phyloP scores from a whole-genome alignment of 2,329 filamentous ascomycete genomes.

The Xylariaceae sp. region DNA sequence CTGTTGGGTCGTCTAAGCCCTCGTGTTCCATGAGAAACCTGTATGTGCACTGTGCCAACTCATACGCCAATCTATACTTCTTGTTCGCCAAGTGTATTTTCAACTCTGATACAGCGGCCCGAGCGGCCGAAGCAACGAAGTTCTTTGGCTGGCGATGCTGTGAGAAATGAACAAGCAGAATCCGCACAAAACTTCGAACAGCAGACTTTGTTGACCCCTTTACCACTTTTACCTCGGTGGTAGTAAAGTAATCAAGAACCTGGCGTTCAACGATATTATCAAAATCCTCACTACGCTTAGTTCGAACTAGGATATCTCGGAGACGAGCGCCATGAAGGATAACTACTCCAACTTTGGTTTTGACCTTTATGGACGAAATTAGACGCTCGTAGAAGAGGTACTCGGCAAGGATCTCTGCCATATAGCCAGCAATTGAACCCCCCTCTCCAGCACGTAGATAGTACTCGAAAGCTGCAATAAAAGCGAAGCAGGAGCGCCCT shows the following conservation, averaged over 20 bases:
- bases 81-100: slow-evolving; percentile 13
- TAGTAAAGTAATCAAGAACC: slow-evolving; percentile 20
- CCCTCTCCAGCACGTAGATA: slow-evolving; percentile 11
- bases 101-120: slow-evolving; percentile 20
- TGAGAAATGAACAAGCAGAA: slow-evolving; percentile 22
- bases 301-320: slow-evolving; percentile 16
- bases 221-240: slow-evolving; percentile 14
- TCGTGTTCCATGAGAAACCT: slow-evolving; percentile 27
- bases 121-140: slow-evolving; percentile 24
- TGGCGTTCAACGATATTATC: slow-evolving; percentile 18
- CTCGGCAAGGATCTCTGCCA: slow-evolving; percentile 25
- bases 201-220: slow-evolving; percentile 13
- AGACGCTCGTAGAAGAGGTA: slow-evolving; percentile 26
- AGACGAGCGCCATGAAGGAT: slow-evolving; percentile 24
- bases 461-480: slow-evolving; percentile 24
- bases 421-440: slow-evolving; percentile 19
- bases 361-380: slow-evolving; percentile 16
- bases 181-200: slow-evolving; percentile 23
- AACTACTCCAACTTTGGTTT: slow-evolving; percentile 17
- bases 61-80: slow-evolving; percentile 21
- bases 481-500: slow-evolving; percentile 22
- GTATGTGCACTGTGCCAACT: slow-evolving; percentile 18
- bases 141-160: slow-evolving; percentile 18
- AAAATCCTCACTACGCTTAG: slow-evolving; percentile 19
- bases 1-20: slow-evolving; percentile 25